Base-by-base conservation (phyloP, 345 rosid genomes). In the Hibiscus syriacus region DNA sequence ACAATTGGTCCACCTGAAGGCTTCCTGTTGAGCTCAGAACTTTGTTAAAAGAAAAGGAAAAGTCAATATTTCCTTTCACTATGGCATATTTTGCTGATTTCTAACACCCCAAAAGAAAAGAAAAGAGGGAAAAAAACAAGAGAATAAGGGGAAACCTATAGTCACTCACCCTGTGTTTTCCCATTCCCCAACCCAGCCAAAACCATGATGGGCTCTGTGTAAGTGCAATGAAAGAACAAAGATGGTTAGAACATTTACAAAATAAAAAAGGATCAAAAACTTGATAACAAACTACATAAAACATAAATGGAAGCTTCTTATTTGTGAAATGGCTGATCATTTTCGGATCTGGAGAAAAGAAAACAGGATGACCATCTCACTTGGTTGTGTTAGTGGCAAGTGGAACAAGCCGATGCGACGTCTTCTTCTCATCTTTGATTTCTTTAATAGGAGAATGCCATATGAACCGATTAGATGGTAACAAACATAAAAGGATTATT, bases 111-210 rank as follows among this genome's bases (percentile, higher is more conserved):
- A 46, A 29, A 8, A n/a, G n/a, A n/a, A n/a, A n/a, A n/a, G n/a
- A n/a, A n/a, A n/a, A n/a, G n/a, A n/a, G n/a, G n/a, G 2, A 34
- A 14, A 8, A 9, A 43, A 43, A 1, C 22, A 70, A 50, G 13
- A 43, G 9, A 19, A 10, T 9, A 41, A 49, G 39, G 2, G 8
- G 14, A 60, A 72, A 17, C 92, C n/a, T n/a, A n/a, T n/a, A n/a
- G n/a, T n/a, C n/a, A n/a, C n/a, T n/a, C n/a, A n/a, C n/a, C n/a
- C n/a, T 22, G 82, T 78, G 68, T 79, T 94, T 65, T 93, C 99
- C 99, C 99, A 94, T 70, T 94, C 99, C 71, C 99, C 99, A 19
- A 94, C 92, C 97, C 83, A 81, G 59, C 82, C 85, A n/a, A 81
- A 83, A 72, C 96, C 92, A 76, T 91, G 96, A 78, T 87, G 92